Conservation (phyloP, 352 stramenopile genomes). For the Globisporangium megalacanthum region DNA sequence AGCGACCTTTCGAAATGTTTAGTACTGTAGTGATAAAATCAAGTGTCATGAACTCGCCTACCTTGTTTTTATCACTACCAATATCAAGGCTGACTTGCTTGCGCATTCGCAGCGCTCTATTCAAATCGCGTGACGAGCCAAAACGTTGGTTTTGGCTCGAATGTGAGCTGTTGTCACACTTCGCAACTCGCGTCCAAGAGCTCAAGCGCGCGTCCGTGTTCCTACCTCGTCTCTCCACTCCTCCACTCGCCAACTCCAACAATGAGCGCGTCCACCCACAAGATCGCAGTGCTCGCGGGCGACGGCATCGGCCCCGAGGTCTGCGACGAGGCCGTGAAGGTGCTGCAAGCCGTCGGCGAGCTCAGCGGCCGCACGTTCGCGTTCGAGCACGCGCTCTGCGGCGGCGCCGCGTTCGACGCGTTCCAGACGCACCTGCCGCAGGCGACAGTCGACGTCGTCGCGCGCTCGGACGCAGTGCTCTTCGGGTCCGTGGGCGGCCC, state of each 20-base stretch:
- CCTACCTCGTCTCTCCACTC: too few relatives aligned
- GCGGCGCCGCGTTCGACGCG: conserved; percentile 93
- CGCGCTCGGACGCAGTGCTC: conserved; percentile 87
- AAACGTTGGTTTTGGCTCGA: neutral
- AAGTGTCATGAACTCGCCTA: too few relatives aligned
- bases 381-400: conserved; percentile 94
- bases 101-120: conserved; percentile 3
- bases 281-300: conserved; percentile 95
- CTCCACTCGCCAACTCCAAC: neutral
- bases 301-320: conserved; percentile 99
- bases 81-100: neutral
- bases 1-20: neutral
- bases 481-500: conserved; percentile 96
- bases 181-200: conserved; percentile 9
- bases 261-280: conserved; percentile 50
- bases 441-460: conserved; percentile 91
- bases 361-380: conserved; percentile 90
- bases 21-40: conserved; percentile 6
- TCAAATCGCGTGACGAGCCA: conserved; percentile 1
- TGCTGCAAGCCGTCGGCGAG: conserved; percentile 77
- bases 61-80: neutral
- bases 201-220: conserved; percentile 9
- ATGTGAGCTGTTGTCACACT: conserved; percentile 20
- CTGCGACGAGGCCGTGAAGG: conserved; percentile 90
- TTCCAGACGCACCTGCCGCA: conserved; percentile 92